Conservation (phyloP, 2,329 filamentous ascomycete species). For the Phymatotrichopsis omnivora region DNA sequence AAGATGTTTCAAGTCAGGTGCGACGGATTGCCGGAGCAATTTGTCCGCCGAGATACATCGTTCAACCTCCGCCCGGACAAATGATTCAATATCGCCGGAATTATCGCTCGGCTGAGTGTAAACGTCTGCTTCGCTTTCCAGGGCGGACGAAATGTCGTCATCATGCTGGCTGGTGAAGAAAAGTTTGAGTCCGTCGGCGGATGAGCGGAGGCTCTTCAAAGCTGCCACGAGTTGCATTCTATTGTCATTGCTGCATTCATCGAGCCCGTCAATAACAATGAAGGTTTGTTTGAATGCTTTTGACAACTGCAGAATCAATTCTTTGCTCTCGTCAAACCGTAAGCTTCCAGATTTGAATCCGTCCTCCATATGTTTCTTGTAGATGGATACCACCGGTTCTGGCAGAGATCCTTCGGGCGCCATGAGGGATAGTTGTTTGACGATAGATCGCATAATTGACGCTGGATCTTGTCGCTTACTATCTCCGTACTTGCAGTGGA, state of each 20-base stretch:
- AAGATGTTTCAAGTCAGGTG: neutral
- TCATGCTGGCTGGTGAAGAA: conserved; percentile 18
- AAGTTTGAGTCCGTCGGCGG: conserved; percentile 9
- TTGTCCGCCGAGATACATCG: neutral
- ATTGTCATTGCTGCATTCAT: conserved; percentile 9
- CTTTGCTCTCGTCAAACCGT: neutral
- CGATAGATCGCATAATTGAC: conserved; percentile 31
- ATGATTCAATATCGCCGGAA: conserved; percentile 8
- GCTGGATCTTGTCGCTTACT: conserved; percentile 28
- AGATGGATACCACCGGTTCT: conserved; percentile 18
- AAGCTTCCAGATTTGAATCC: neutral
- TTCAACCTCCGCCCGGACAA: conserved; percentile 7
- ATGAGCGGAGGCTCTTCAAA: conserved; percentile 4
- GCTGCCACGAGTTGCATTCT: conserved; percentile 2
- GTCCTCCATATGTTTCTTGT: conserved; percentile 2
- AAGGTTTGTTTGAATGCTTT: conserved; percentile 9
- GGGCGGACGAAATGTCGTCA: conserved; percentile 5
- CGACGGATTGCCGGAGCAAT: conserved; percentile 5
- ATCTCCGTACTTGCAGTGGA: conserved; percentile 34
- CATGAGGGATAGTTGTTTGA: conserved; percentile 25
- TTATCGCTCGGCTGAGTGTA: conserved; percentile 13
- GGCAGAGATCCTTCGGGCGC: neutral
- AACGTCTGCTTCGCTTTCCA: conserved; percentile 9
- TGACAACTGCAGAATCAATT: conserved; percentile 3
- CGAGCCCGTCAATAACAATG: conserved; percentile 18